Evolutionary conservation across 1,284 basidiomycete genomes (phyloP).

Genomic region (Porogramme epimiltina): DNA sequence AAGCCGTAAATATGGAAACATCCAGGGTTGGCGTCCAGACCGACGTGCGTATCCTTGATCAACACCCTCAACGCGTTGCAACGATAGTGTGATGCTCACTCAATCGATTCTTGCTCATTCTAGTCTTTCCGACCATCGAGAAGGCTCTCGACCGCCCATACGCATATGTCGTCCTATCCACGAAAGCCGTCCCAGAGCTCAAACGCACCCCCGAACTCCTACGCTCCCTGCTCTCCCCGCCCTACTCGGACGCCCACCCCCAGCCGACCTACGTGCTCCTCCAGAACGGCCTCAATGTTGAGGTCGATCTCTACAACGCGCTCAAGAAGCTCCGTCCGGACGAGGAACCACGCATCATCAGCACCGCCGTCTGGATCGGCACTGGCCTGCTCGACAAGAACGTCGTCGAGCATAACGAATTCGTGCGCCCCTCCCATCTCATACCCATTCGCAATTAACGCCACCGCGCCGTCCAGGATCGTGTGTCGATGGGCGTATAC

Average conservation of each 20-base stretch:
- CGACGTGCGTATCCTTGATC: slow-evolving; percentile 50
- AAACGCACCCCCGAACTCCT: slow-evolving; percentile 59
- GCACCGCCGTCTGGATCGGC: slow-evolving; percentile 55
- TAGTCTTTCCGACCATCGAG: slow-evolving; percentile 59
- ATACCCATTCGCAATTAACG: background rate
- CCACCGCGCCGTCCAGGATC: slow-evolving; percentile 44
- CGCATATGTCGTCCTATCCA: slow-evolving; percentile 68
- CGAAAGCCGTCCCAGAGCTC: slow-evolving; percentile 77
- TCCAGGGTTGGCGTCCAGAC: slow-evolving; percentile 63
- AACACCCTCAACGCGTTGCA: background rate
- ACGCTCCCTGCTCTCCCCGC: slow-evolving; percentile 53
- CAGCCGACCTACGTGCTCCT: slow-evolving; percentile 70
- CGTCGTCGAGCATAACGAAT: slow-evolving; percentile 50
- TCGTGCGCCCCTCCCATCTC: slow-evolving; percentile 40
- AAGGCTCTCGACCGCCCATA: slow-evolving; percentile 65
- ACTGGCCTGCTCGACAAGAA: slow-evolving; percentile 51
- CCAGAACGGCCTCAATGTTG: slow-evolving; percentile 80
- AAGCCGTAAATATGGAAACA: slow-evolving; percentile 61
- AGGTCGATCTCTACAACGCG: slow-evolving; percentile 63
- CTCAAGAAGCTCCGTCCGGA: slow-evolving; percentile 40
- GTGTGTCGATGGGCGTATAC: slow-evolving; percentile 54
- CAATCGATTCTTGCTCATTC: slow-evolving; percentile 1
- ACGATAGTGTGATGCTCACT: slow-evolving; percentile 10
- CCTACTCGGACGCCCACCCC: slow-evolving; percentile 46
- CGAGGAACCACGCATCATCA: slow-evolving; percentile 52